Conservation (phyloP, 75 land plant species). For the Sequoiadendron giganteum region DNA sequence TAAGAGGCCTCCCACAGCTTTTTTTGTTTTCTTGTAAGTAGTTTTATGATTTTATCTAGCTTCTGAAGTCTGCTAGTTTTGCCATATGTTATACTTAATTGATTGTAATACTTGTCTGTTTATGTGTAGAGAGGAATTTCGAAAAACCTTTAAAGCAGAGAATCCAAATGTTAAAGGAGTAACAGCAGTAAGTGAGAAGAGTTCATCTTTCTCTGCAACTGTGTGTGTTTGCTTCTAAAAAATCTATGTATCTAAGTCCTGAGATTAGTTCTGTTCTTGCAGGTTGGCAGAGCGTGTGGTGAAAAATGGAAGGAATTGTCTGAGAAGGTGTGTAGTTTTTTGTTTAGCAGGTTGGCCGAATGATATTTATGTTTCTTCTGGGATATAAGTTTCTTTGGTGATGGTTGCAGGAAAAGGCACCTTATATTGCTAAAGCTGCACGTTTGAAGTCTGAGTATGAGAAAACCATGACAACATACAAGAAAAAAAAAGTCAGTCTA, state of each 20-base stretch:
- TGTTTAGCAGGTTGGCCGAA: neutral
- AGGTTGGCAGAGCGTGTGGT: constrained; percentile 43
- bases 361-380: neutral
- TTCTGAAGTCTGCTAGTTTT: neutral
- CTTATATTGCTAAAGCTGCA: constrained; percentile 24
- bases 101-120: neutral
- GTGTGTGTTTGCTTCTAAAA: neutral
- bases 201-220: neutral
- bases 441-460: constrained; percentile 28
- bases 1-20: constrained; percentile 33
- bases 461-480: constrained; percentile 23
- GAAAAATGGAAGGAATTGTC: constrained; percentile 34
- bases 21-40: constrained; percentile 36
- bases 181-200: constrained; percentile 26
- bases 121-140: constrained; percentile 25
- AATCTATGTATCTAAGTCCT: neutral
- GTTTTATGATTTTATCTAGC: neutral
- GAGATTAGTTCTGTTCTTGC: neutral
- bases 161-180: constrained; percentile 41
- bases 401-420: constrained; percentile 32
- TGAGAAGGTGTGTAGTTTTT: constrained; percentile 20
- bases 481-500: constrained; percentile 25
- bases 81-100: neutral
- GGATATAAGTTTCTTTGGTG: neutral
- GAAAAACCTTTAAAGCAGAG: constrained; percentile 24